phyloP scores from a whole-genome alignment of 164 flowering plant species.

The Brasenia schreberi region DNA sequence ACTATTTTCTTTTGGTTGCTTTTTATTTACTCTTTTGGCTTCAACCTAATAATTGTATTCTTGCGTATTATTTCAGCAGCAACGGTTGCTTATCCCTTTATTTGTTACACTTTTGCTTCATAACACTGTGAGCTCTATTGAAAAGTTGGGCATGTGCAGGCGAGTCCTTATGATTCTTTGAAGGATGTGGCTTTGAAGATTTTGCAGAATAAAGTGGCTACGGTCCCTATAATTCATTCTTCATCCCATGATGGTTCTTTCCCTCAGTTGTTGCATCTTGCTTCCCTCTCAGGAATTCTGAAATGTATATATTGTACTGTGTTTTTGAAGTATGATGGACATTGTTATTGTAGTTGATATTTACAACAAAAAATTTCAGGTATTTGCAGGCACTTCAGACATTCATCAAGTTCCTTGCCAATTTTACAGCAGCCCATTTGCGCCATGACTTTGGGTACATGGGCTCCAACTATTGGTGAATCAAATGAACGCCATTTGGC shows the following conservation, averaged over 20 bases:
- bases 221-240: slow-evolving; percentile 70
- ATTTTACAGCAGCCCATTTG: slow-evolving; percentile 40
- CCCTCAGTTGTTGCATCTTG: slow-evolving; percentile 82
- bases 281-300: slow-evolving; percentile 79
- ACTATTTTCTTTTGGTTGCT: too few relatives aligned
- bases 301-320: slow-evolving; percentile 44
- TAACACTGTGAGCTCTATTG: background rate
- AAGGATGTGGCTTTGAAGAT: slow-evolving; percentile 68
- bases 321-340: background rate
- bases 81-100: too few relatives aligned
- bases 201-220: slow-evolving; percentile 64
- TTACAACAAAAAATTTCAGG: slow-evolving; percentile 23
- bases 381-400: slow-evolving; percentile 69
- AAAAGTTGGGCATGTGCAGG: slow-evolving; percentile 30
- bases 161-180: slow-evolving; percentile 73
- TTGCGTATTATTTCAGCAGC: too few relatives aligned
- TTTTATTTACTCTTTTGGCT: too few relatives aligned
- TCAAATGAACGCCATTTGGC: slow-evolving; percentile 52
- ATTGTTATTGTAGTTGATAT: background rate
- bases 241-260: slow-evolving; percentile 55
- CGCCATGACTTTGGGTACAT: slow-evolving; percentile 65
- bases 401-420: slow-evolving; percentile 38
- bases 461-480: slow-evolving; percentile 86
- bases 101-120: too few relatives aligned
- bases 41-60: too few relatives aligned